These are phyloP conservation scores for Pezicula neosporulosa DNA, from an alignment of 2,329 filamentous ascomycete species.

Conservation along the genomic window DNA sequence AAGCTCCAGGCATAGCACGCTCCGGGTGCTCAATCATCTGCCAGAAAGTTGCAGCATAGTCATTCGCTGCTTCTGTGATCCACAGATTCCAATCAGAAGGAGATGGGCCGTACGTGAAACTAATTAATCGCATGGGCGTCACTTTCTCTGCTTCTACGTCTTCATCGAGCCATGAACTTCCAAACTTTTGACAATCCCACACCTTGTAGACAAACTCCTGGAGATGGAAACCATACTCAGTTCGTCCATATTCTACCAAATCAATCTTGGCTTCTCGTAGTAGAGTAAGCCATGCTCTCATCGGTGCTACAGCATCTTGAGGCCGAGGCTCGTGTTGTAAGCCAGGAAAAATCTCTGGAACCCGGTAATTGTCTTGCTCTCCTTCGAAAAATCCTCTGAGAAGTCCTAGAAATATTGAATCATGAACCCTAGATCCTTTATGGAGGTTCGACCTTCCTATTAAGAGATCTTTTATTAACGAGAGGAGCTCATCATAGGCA, in stretches of 20 bases:
- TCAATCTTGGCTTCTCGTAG: background rate
- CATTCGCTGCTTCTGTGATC: background rate
- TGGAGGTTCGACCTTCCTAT: background rate
- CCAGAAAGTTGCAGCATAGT: constrained; percentile 6
- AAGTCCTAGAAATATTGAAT: background rate
- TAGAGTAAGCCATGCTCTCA: background rate
- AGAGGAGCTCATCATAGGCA: background rate
- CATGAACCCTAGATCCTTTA: background rate
- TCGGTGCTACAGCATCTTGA: background rate
- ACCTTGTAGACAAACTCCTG: background rate
- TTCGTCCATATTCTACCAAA: background rate
- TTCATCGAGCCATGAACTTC: background rate
- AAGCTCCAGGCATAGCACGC: constrained; percentile 8
- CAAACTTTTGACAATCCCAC: background rate
- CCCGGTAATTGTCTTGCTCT: background rate
- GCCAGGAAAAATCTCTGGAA: background rate
- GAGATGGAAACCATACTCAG: background rate
- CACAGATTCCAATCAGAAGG: constrained; percentile 8
- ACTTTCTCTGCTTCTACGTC: too few species aligned
- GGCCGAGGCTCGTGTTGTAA: background rate
- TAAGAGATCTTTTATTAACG: background rate
- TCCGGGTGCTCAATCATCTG: constrained; percentile 8
- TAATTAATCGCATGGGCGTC: background rate
- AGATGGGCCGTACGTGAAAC: constrained; percentile 6
- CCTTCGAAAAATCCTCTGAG: background rate